These are phyloP conservation scores for Magnolia officinalis DNA, from an alignment of 164 flowering plant species.

Conservation along the genomic window DNA sequence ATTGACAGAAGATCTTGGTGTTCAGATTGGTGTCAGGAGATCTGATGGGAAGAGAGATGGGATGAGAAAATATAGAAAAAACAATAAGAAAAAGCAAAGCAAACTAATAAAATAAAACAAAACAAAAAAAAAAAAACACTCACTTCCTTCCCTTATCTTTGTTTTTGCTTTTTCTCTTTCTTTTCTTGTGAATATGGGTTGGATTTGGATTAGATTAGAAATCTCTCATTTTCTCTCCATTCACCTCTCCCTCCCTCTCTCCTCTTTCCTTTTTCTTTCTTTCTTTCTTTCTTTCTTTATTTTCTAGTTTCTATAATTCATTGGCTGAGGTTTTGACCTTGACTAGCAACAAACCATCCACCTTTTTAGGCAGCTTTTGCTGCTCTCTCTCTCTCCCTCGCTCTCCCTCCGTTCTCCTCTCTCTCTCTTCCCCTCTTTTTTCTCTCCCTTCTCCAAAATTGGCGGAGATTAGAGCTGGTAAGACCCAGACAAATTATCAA, in stretches of 20 bases:
- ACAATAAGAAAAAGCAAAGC: neutral
- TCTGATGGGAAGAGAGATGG: slow-evolving; percentile 5
- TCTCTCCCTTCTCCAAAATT: neutral
- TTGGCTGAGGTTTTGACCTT: slow-evolving; percentile 41
- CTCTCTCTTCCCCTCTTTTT: neutral
- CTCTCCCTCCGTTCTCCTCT: neutral
- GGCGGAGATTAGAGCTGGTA: neutral
- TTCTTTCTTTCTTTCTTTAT: slow-evolving; percentile 3
- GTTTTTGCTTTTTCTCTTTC: neutral
- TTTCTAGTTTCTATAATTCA: slow-evolving; percentile 21
- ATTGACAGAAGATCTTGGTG: slow-evolving; percentile 5
- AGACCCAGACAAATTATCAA: neutral
- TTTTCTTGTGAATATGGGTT: neutral
- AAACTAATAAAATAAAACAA: neutral
- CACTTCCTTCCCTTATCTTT: neutral
- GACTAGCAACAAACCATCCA: slow-evolving; percentile 47
- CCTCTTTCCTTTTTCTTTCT: neutral
- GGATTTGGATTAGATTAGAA: slow-evolving; percentile 6
- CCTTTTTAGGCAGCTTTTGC: slow-evolving; percentile 56
- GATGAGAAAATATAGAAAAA: too few species aligned
- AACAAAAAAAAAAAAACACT: neutral
- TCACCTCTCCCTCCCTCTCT: slow-evolving; percentile 6
- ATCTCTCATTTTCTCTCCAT: slow-evolving; percentile 12
- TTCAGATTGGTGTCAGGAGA: slow-evolving; percentile 15
- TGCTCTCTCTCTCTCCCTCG: slow-evolving; percentile 17